These are phyloP conservation scores for Aspergillus carbonarius DNA, from an alignment of 2,329 filamentous ascomycete genomes.

Conservation along the genomic window DNA sequence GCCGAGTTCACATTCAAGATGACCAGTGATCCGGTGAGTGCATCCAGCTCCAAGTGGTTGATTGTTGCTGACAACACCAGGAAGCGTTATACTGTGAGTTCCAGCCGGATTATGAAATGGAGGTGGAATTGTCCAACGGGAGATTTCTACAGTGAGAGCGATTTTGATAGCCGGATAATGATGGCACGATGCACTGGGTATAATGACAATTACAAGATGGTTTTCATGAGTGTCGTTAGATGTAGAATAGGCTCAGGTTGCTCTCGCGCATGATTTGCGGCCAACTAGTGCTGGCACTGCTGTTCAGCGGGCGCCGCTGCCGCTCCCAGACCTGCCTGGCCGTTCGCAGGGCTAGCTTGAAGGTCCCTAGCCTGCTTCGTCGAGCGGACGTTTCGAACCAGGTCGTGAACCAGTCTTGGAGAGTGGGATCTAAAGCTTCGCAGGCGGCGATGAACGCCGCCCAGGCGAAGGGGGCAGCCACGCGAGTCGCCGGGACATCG, in stretches of 20 bases:
- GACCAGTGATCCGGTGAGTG: slow-evolving; percentile 10
- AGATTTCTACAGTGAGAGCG: background rate
- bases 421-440: slow-evolving; percentile 39
- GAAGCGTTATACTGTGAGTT: background rate
- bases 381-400: slow-evolving; percentile 34
- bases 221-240: background rate
- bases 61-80: background rate
- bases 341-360: slow-evolving; percentile 26
- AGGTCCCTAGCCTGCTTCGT: slow-evolving; percentile 34
- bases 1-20: slow-evolving; percentile 30
- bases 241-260: slow-evolving; percentile 6
- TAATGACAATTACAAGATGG: background rate
- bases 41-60: too few species aligned
- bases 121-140: background rate
- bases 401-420: slow-evolving; percentile 36
- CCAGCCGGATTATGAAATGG: background rate
- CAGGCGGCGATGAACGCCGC: slow-evolving; percentile 47
- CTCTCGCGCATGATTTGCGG: slow-evolving; percentile 3
- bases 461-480: slow-evolving; percentile 44
- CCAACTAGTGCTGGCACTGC: background rate
- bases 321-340: slow-evolving; percentile 33
- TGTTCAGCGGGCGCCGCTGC: slow-evolving; percentile 14
- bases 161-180: background rate
- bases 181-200: background rate
- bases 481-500: slow-evolving; percentile 33